Evolutionary conservation across 208 protist genomes (phyloP).

Genomic region (Acanthamoeba castellanii): DNA sequence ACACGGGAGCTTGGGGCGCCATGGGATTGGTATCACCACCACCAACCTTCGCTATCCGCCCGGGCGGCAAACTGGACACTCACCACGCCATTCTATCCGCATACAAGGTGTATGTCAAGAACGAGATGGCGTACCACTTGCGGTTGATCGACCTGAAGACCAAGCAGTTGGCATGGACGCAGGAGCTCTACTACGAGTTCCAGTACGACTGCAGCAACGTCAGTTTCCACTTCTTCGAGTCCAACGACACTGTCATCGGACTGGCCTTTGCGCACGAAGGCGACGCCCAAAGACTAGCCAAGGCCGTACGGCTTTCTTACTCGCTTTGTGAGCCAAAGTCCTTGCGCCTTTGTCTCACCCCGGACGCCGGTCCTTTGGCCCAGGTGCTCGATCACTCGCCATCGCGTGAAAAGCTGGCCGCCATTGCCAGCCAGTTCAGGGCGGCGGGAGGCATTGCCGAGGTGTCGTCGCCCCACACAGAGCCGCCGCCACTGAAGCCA

Average conservation of each 20-base stretch:
- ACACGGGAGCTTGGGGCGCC: not conserved
- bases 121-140: not conserved
- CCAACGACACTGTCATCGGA: not conserved
- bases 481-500: not conserved
- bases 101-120: not conserved
- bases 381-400: not conserved
- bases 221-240: conserved; percentile 39
- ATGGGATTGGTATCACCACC: not conserved
- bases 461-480: not conserved
- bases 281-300: not conserved
- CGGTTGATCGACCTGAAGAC: conserved; percentile 47
- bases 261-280: conserved; percentile 56
- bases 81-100: not conserved
- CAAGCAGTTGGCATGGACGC: not conserved
- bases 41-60: not conserved
- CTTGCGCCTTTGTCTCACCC: not conserved
- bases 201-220: not conserved
- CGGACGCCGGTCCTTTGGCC: not conserved
- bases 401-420: not conserved
- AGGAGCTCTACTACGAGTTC: conserved; percentile 70
- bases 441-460: not conserved
- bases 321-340: not conserved
- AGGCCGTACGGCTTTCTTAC: not conserved
- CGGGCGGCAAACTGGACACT: too few species aligned
- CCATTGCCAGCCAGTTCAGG: not conserved